A percentile compares a stretch with the other conserved stretches of the same genome.
These are phyloP conservation scores for Pythium phragmiticola DNA, from an alignment of 352 stramenopile genomes.

Conservation along the genomic window DNA sequence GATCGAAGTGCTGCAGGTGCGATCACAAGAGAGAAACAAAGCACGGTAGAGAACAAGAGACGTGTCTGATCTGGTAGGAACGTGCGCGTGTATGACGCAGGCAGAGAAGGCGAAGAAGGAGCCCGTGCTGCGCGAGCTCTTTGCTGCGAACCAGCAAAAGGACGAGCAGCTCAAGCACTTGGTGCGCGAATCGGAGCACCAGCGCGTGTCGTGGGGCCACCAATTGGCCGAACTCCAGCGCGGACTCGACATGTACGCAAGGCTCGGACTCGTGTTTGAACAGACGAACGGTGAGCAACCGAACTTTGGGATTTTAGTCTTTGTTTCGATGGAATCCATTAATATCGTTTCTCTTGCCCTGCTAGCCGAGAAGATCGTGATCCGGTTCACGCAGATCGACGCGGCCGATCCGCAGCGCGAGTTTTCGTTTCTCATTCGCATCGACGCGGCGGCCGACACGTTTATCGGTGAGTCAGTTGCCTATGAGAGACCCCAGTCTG, in stretches of 20 bases:
- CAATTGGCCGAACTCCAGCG: slow-evolving; percentile 62
- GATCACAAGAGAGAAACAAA: background rate
- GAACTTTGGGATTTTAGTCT: background rate
- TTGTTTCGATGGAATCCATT: background rate
- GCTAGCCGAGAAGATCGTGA: slow-evolving; percentile 56
- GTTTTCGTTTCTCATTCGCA: slow-evolving; percentile 74
- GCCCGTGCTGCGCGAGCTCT: slow-evolving; percentile 61
- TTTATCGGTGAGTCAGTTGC: slow-evolving; percentile 48
- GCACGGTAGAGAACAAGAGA: background rate
- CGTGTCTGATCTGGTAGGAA: background rate
- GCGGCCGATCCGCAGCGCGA: slow-evolving; percentile 45
- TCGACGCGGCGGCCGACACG: slow-evolving; percentile 50
- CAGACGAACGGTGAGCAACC: slow-evolving; percentile 42
- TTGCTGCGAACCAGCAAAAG: slow-evolving; percentile 54
- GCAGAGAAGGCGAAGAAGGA: slow-evolving; percentile 57
- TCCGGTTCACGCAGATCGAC: slow-evolving; percentile 76
- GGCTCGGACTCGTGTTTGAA: slow-evolving; percentile 69
- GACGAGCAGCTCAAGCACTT: slow-evolving; percentile 52
- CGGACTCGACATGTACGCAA: slow-evolving; percentile 66
- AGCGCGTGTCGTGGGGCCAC: slow-evolving; percentile 40
- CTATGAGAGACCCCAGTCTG: too few species aligned
- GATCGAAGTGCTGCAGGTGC: slow-evolving; percentile 62
- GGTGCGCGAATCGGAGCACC: slow-evolving; percentile 37
- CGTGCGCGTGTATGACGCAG: slow-evolving; percentile 6
- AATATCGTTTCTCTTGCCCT: background rate